A percentile compares a stretch with the other conserved stretches of the same genome.
These are phyloP conservation scores for Begonia masoniana DNA, from an alignment of 306 rosid species.

Conservation along the genomic window DNA sequence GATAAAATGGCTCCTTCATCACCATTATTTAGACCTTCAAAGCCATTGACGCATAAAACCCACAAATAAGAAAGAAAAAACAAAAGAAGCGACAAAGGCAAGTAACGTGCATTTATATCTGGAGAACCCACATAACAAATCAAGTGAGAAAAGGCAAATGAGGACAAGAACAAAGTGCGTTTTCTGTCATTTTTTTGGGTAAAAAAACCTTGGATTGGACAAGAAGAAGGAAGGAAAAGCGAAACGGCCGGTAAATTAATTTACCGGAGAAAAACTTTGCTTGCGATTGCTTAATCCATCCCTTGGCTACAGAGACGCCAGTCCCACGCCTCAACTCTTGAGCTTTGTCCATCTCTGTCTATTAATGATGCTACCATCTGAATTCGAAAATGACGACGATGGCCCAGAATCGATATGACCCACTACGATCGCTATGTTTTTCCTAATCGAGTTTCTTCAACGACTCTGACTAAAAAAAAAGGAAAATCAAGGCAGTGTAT, in stretches of 20 bases:
- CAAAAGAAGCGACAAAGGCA: too few species aligned
- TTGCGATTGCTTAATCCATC: slow-evolving; percentile 21
- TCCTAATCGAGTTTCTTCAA: slow-evolving; percentile 14
- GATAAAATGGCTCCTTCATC: slow-evolving; percentile 18
- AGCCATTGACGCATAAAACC: slow-evolving; percentile 2
- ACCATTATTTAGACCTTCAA: slow-evolving; percentile 15
- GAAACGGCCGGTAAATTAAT: slow-evolving; percentile 10
- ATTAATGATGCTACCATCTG: neutral
- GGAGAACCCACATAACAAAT: slow-evolving; percentile 2
- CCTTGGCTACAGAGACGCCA: neutral
- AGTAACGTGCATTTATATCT: too few species aligned
- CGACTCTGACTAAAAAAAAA: neutral
- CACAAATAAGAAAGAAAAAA: neutral
- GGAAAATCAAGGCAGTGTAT: too few species aligned
- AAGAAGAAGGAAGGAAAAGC: neutral
- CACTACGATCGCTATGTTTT: slow-evolving; percentile 4
- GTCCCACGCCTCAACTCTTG: slow-evolving; percentile 47
- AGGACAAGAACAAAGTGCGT: slow-evolving; percentile 22
- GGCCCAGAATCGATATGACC: neutral
- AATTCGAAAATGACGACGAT: neutral
- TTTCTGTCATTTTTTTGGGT: slow-evolving; percentile 24
- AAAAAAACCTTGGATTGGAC: slow-evolving; percentile 10
- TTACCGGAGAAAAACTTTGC: slow-evolving; percentile 36
- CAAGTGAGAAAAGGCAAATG: slow-evolving; percentile 17
- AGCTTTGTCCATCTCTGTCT: slow-evolving; percentile 36